Evolutionary conservation across 2,329 filamentous ascomycete genomes (phyloP).

Genomic region (Claviceps lovelessii): DNA sequence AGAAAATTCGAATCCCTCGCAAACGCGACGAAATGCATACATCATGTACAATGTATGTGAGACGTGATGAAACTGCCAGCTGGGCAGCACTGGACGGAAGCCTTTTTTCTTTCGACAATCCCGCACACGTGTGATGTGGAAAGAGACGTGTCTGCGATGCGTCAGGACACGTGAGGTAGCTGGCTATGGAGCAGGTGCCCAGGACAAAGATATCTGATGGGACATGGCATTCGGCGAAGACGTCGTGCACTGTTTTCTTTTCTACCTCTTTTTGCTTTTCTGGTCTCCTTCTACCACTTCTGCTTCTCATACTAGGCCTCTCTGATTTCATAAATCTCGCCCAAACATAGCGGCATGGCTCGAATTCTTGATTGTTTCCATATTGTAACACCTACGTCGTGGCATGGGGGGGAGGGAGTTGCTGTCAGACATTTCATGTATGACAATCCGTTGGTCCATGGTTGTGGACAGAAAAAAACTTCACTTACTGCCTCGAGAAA

Average conservation of each 20-base stretch:
- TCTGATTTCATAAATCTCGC: neutral
- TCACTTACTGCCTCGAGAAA: neutral
- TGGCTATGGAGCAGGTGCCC: neutral
- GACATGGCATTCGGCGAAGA: neutral
- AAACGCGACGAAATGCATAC: neutral
- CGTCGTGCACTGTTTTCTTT: neutral
- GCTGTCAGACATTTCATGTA: neutral
- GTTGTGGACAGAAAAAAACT: neutral
- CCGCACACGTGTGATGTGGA: neutral
- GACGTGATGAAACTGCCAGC: neutral
- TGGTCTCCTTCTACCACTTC: neutral
- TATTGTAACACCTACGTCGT: neutral
- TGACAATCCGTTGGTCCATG: neutral
- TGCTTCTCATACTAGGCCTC: no score
- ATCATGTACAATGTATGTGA: neutral
- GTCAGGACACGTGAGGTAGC: neutral
- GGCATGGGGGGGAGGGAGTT: constrained; percentile 1
- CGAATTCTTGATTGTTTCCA: neutral
- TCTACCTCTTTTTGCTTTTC: neutral
- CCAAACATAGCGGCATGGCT: neutral
- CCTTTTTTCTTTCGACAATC: neutral
- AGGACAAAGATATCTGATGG: neutral
- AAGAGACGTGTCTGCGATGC: neutral
- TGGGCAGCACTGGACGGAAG: neutral
- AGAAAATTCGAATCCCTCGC: neutral